Evolutionary conservation across 2,329 filamentous ascomycete species (phyloP).

Genomic region (Beauveria brongniartii): DNA sequence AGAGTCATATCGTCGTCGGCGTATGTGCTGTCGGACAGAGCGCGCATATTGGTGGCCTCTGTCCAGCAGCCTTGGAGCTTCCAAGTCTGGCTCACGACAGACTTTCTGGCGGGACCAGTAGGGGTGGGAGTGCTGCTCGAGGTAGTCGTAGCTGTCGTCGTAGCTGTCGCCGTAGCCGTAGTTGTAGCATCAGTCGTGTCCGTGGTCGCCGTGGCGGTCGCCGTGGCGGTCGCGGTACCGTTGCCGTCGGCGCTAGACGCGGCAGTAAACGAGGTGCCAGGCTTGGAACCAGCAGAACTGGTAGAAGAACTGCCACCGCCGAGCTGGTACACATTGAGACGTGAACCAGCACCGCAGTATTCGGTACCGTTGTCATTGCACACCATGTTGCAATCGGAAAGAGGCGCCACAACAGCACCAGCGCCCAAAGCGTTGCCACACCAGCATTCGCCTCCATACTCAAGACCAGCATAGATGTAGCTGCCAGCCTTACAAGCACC

Average conservation of each 20-base stretch:
- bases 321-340: constrained; percentile 29
- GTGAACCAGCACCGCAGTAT: constrained; percentile 26
- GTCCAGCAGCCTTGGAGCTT: constrained; percentile 30
- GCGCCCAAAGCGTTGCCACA: constrained; percentile 24
- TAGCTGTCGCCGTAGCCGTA: constrained; percentile 13
- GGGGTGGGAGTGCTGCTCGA: constrained; percentile 15
- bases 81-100: constrained; percentile 20
- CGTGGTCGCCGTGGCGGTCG: not conserved
- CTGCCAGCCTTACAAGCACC: constrained; percentile 21
- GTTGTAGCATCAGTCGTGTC: constrained; percentile 9
- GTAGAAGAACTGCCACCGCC: not conserved
- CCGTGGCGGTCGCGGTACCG: not conserved
- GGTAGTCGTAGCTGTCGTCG: constrained; percentile 6
- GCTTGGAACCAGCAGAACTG: constrained; percentile 15
- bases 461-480: constrained; percentile 27
- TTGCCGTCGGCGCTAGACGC: not conserved
- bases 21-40: constrained; percentile 22
- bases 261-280: constrained; percentile 24
- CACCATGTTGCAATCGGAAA: constrained; percentile 26
- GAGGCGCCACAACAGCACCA: constrained; percentile 22
- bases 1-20: constrained; percentile 28
- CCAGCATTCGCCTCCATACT: constrained; percentile 34
- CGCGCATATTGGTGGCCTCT: constrained; percentile 24
- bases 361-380: constrained; percentile 30
- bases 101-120: constrained; percentile 19